Base-by-base conservation (phyloP, 2,329 filamentous ascomycete genomes). In the Cladosporium sp. region DNA sequence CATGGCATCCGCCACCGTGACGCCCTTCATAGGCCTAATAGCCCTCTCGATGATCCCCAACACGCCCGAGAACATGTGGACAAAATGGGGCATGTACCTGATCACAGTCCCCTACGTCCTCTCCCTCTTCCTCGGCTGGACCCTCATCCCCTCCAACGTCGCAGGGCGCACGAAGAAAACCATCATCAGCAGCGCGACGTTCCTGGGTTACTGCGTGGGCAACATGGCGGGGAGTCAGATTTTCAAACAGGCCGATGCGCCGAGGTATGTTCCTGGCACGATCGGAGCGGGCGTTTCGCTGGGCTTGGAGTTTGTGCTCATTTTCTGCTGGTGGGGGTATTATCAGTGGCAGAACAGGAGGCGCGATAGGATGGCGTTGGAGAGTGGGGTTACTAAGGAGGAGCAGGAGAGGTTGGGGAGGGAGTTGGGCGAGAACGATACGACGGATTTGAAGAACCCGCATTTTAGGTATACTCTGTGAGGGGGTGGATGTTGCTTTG, bases 371-470 rank as follows among this genome's bases (percentile, higher is more conserved):
- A 54, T 50, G 16, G 59, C 60, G 2, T 54, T 41, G 18, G 55
- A 54, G 22, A 62, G 58, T 52, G 58, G 60, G 3, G 18, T 62
- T 4, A 54, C 36, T 29, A 82, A 80, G 35, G 82, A 73, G 1
- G 84, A 83, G 2, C 83, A 85, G 35, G 81, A 70, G 49, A 82
- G 60, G 3, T 85, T 78, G 3, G 85, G 84, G 54, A 84, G 78
- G 41, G 87, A 76, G 4, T 82, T 79, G 4, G 84, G 86, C 18
- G 77, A 78, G n/a, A 82, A 83, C 3, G 84, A 87, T 59, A 86
- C 83, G 56, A 87, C 71, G 6, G 83, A 86, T 65, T 84, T 87
- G 47, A 50, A 62, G 53, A 64, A 64, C 19, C 59, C 58, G 9
- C 57, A 62, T 32, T 62, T 62, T 32, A 52, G 59, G 9, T 63